phyloP scores from a whole-genome alignment of 129 eudicot genomes.

The Artemisia annua region DNA sequence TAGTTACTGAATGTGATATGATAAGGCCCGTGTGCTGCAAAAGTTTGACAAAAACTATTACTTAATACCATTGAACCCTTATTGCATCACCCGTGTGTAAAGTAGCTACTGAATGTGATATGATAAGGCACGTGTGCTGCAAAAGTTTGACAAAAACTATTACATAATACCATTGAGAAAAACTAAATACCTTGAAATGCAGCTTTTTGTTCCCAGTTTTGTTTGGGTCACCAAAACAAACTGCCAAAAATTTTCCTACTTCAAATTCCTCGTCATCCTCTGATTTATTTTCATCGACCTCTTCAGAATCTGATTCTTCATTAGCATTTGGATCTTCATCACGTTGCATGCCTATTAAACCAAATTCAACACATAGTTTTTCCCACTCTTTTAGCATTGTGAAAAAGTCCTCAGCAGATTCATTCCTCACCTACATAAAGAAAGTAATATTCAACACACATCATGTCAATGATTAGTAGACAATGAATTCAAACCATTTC shows the following conservation, averaged over 20 bases:
- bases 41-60: background rate
- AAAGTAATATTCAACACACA: background rate
- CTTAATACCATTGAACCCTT: background rate
- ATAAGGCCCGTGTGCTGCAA: background rate
- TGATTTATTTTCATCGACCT: constrained; percentile 26
- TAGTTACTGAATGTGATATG: background rate
- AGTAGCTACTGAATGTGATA: background rate
- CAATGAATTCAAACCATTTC: no score
- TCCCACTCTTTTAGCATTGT: constrained; percentile 46
- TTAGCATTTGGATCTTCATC: constrained; percentile 22
- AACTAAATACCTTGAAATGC: constrained; percentile 46
- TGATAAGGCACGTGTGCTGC: background rate
- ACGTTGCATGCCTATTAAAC: constrained; percentile 33
- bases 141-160: background rate
- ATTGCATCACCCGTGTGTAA: no score
- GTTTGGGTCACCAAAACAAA: constrained; percentile 56
- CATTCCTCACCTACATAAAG: constrained; percentile 47
- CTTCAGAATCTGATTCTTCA: constrained; percentile 31
- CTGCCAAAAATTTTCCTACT: constrained; percentile 35
- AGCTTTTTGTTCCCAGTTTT: constrained; percentile 20
- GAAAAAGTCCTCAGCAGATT: constrained; percentile 46
- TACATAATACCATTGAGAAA: background rate
- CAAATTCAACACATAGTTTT: constrained; percentile 36
- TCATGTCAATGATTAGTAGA: no score
- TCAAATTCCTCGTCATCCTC: constrained; percentile 39